Evolutionary conservation across 2,329 filamentous ascomycete species (phyloP).

Genomic region (Alternaria triticina): DNA sequence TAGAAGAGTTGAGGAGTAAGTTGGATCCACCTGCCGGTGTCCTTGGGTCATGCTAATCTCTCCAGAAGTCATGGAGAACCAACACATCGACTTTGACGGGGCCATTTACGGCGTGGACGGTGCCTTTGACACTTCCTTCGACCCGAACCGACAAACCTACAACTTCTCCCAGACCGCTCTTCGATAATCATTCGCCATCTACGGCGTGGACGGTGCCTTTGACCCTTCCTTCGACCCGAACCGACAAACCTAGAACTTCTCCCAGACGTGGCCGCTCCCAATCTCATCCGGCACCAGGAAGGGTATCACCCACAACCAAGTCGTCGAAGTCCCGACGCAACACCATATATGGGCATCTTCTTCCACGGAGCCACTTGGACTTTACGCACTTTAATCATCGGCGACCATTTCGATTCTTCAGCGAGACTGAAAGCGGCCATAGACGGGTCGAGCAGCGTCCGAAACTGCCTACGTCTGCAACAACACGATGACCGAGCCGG

Average conservation of each 20-base stretch:
- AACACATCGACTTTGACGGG: slow-evolving; percentile 48
- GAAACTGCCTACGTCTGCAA: neutral
- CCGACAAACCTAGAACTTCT: slow-evolving; percentile 39
- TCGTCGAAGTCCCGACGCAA: neutral
- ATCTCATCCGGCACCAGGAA: slow-evolving; percentile 44
- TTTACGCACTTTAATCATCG: neutral
- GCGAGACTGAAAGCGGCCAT: neutral
- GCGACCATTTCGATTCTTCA: neutral
- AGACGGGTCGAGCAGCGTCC: neutral
- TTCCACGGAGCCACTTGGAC: neutral
- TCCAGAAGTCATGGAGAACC: slow-evolving; percentile 49
- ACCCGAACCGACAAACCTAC: slow-evolving; percentile 43
- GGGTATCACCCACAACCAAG: neutral
- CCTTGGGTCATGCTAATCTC: too few relatives aligned
- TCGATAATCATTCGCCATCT: neutral
- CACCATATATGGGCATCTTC: neutral
- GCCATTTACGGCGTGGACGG: slow-evolving; percentile 44
- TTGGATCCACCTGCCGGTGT: too few relatives aligned
- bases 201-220: slow-evolving; percentile 44
- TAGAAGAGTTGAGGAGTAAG: too few relatives aligned
- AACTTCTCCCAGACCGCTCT: slow-evolving; percentile 35
- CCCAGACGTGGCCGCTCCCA: slow-evolving; percentile 48
- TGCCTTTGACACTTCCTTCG: slow-evolving; percentile 48
- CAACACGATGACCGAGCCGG: neutral
- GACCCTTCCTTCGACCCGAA: slow-evolving; percentile 48